Base-by-base conservation (phyloP, 139 green algal genomes). In the Pseudopediastrum boryanum region DNA sequence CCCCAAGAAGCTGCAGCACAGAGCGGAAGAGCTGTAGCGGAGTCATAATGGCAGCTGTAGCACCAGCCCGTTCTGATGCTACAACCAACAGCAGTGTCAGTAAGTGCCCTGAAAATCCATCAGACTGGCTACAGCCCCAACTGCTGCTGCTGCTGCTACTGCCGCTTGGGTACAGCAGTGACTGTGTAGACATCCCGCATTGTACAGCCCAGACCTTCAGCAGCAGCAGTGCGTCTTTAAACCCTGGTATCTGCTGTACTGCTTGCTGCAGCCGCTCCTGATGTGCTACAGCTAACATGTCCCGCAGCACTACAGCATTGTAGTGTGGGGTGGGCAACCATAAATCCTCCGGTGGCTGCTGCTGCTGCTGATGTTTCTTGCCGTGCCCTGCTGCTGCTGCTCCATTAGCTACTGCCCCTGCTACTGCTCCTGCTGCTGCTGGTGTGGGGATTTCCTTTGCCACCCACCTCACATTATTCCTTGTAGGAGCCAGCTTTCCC, bases 121-220 rank as follows among this genome's bases (percentile, higher is more conserved):
- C 90, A 1, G 83, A 29, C 23, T 78, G 71, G n/a, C n/a, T 12
- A 69, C 27, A 23, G 42, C 56, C 38, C 46, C 33, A 3, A 75
- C 12, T 25, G 51, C 35, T 73, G 74, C 42, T 84, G 76, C 27
- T 52, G 39, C 50, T 92, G 80, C 33, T 92, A 89, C 65, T 82
- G 79, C 35, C 71, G 58, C n/a, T 8, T 39, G 10, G 4, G 39
- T 51, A 72, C 52, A 62, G 29, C 41, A 59, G 62, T 35, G 25
- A 35, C 13, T 63, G 36, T 3, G 25, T 33, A 21, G 56, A 44
- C 33, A 81, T 10, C 5, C 76, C 76, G 2, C 25, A 21, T 44
- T 69, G 51, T 27, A 42, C 35, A 5, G 90, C 90, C 92, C 92
- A 96, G 12, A 92, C 71, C 72, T 92, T 91, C 35, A 96, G 81